Base-by-base conservation (phyloP, 768 basidiomycete genomes). In the Russula lepida region DNA sequence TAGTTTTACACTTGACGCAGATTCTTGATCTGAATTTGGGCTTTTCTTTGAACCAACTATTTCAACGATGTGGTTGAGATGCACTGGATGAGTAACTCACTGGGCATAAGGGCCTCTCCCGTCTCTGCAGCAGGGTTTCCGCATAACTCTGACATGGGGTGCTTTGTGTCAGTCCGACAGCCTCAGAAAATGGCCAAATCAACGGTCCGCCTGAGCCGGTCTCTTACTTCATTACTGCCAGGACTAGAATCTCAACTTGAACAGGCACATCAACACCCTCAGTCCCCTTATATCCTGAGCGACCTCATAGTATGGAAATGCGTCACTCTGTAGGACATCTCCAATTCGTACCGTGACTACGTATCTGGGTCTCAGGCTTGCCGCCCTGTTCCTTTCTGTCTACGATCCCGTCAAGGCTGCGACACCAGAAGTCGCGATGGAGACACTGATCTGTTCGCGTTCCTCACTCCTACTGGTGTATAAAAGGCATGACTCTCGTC, bases 1-100 rank as follows among this genome's bases (percentile, higher is more conserved):
- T 79, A 32, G 72, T 74, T 70, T 89, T 91, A 72, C 90, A 92
- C 67, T 84, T 86, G n/a, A 89, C 78, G 66, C 89, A 92, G 13
- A 72, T 69, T 61, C 76, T 85, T 2, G 83, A 78, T 71, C 81
- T 84, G 67, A 82, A 88, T 68, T 82, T 89, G 55, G 75, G 73
- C 27, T 84, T 82, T 33, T 81, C 89, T 91, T 49, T 33, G 33
- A 54, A 43, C 48, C 44, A 21, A 59, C 4, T 1, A n/a, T 2
- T 2, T 58, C 30, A 53, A 41, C 27, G 3, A 49, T 25, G 21
- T 12, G 12, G 17, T 6, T 2, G 46, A 44, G 21, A 43, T 46
- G 23, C 19, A 23, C 27, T 23, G 5, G 27, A 19, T 37, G 25
- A 30, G 1, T 5, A 2, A 71, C 85, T 72, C 71, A 88, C 88